Conservation (phyloP, 176 grass and related monocot species). For the Chloris gayana region DNA sequence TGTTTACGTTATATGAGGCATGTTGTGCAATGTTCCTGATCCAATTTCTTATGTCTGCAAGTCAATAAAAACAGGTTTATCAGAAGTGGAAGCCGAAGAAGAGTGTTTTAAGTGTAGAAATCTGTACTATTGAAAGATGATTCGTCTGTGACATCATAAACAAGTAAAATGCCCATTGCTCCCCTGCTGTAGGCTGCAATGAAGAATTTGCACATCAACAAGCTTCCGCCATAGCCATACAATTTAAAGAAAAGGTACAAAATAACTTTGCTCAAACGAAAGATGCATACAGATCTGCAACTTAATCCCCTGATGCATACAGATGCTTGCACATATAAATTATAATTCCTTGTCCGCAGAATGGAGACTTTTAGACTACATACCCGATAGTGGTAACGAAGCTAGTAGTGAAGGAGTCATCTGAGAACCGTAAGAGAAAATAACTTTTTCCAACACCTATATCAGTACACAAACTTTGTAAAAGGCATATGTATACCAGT, state of each 20-base stretch:
- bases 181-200: conserved; percentile 74
- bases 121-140: too few species aligned
- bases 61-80: too few species aligned
- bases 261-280: neutral
- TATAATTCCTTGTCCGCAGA: neutral
- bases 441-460: conserved; percentile 74
- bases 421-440: conserved; percentile 66
- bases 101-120: too few species aligned
- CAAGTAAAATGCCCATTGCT: too few species aligned
- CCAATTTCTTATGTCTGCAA: too few species aligned
- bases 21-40: too few species aligned
- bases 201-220: conserved; percentile 25
- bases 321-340: neutral
- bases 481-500: neutral
- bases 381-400: conserved; percentile 72
- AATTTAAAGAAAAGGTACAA: neutral
- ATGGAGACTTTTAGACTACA: conserved; percentile 1
- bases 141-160: too few species aligned
- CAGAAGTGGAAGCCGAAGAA: too few species aligned
- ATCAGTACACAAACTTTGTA: neutral
- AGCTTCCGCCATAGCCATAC: conserved; percentile 2
- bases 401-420: conserved; percentile 69
- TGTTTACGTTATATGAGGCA: too few species aligned
- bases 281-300: conserved; percentile 65
- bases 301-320: conserved; percentile 61